A percentile compares a stretch with the other conserved stretches of the same genome.
Conservation (phyloP, 305 asterid genomes). For the Ilex paraguariensis region DNA sequence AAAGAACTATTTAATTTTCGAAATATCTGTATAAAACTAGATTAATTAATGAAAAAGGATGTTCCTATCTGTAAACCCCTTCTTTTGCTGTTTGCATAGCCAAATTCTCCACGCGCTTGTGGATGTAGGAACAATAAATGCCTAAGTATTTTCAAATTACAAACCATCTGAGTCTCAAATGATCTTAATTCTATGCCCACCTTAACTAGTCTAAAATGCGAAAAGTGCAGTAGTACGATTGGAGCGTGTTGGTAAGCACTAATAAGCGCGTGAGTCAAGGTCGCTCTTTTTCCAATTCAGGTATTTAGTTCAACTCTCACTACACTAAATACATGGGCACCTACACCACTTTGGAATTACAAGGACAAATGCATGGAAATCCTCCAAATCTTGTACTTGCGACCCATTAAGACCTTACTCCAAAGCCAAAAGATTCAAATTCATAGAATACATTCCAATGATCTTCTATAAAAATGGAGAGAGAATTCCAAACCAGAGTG, state of each 20-base stretch:
- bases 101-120: too few species aligned
- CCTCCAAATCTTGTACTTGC: slow-evolving; percentile 23
- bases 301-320: slow-evolving; percentile 28
- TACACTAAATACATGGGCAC: slow-evolving; percentile 38
- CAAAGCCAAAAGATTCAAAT: neutral
- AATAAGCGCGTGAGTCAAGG: slow-evolving; percentile 14
- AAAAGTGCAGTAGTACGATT: too few species aligned
- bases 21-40: too few species aligned
- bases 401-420: neutral
- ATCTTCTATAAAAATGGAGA: neutral
- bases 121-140: too few species aligned
- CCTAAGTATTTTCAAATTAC: too few species aligned
- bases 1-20: too few species aligned
- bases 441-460: too few species aligned
- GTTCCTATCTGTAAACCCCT: slow-evolving; percentile 14
- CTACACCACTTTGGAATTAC: slow-evolving; percentile 37
- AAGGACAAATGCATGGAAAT: slow-evolving; percentile 42
- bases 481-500: neutral
- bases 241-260: slow-evolving; percentile 12
- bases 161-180: too few species aligned
- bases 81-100: slow-evolving; percentile 2
- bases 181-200: too few species aligned
- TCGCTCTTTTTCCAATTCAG: slow-evolving; percentile 10
- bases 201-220: too few species aligned
- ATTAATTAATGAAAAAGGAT: neutral